phyloP scores from a whole-genome alignment of 192 early-diverging fungal genomes.

The Mortierella claussenii region DNA sequence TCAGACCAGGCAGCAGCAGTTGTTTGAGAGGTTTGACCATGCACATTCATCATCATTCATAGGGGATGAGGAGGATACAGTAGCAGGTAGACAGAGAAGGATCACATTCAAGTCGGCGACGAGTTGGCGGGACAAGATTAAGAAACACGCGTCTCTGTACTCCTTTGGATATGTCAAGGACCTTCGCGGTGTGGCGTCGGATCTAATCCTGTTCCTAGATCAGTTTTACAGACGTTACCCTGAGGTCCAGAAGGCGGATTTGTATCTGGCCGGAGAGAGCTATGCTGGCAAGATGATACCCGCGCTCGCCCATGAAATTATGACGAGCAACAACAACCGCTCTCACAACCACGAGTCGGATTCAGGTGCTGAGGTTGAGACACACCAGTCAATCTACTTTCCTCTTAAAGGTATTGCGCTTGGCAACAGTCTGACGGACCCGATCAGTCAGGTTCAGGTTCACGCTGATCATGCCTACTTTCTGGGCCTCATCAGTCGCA shows the following conservation, averaged over 20 bases:
- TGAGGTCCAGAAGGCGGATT: conserved; percentile 61
- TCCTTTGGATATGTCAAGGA: conserved; percentile 76
- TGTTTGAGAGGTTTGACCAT: conserved; percentile 26
- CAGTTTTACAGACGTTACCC: conserved; percentile 77
- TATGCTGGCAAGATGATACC: conserved; percentile 84
- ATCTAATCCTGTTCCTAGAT: conserved; percentile 77
- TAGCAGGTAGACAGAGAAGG: no score
- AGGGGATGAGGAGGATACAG: no score
- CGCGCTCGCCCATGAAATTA: conserved; percentile 70
- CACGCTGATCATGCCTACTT: conserved; percentile 69
- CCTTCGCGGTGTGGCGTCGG: conserved; percentile 72
- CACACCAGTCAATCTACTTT: not conserved
- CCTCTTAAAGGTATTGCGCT: conserved; percentile 51
- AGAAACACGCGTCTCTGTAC: conserved; percentile 38
- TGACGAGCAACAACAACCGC: conserved; percentile 62
- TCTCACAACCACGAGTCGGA: conserved; percentile 15
- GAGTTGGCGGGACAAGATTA: conserved; percentile 9
- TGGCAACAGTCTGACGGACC: conserved; percentile 76
- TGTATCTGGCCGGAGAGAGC: conserved; percentile 72
- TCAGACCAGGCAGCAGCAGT: conserved; percentile 49
- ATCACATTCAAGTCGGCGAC: conserved; percentile 3
- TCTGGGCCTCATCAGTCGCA: conserved; percentile 61
- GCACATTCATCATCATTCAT: no score
- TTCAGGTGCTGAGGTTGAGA: not conserved
- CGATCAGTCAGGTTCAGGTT: conserved; percentile 61